Base-by-base conservation (phyloP, 202 grass and related monocot species). In the Saccharum hybrid region DNA sequence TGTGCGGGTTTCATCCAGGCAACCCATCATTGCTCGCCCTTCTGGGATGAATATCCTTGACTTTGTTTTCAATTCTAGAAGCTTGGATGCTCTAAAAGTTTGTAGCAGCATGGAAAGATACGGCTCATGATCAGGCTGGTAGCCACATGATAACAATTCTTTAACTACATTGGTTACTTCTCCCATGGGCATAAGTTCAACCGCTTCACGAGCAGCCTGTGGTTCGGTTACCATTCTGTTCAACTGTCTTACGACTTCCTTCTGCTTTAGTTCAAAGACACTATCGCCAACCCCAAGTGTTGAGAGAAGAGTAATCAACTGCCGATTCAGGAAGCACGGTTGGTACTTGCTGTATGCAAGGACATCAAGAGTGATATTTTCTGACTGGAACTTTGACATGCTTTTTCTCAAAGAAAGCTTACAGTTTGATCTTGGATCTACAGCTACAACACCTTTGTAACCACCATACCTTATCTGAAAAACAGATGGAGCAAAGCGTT, bases 381-480 rank as follows among this genome's bases (percentile, higher is more conserved):
- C 81, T 19, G 96, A 98, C 13, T 91, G 77, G 78, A 91, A 98
- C 66, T 98, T 98, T 46, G 36, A 83, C 96, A 98, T 98, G 77
- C 92, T 95, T 84, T 23, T 65, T 78, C 96, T 87, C 34, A 98
- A 88, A 71, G 95, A 95, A 81, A 98, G 90, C 68, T 98, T 93
- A 87, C 22, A 46, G 9, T 52, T 79, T 63, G 92, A 98, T 63
- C n/a, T 72, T 56, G 92, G 92, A 77, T 94, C 87, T 75, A 91
- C 15, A 69, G 92, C 89, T 0, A 98, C 95, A 74, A 98, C 90
- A 72, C 95, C 95, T 88, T 98, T 98, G 72, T 90, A 93, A 52
- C 92, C 92, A 23, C 92, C 92, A 69, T 95, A 98, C 63, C 95
- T 92, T 82, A 98, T 98, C 83, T 98, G 92, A 73, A 93, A 98